phyloP scores from a whole-genome alignment of 495 filamentous ascomycete genomes.

The Neurospora sp. region DNA sequence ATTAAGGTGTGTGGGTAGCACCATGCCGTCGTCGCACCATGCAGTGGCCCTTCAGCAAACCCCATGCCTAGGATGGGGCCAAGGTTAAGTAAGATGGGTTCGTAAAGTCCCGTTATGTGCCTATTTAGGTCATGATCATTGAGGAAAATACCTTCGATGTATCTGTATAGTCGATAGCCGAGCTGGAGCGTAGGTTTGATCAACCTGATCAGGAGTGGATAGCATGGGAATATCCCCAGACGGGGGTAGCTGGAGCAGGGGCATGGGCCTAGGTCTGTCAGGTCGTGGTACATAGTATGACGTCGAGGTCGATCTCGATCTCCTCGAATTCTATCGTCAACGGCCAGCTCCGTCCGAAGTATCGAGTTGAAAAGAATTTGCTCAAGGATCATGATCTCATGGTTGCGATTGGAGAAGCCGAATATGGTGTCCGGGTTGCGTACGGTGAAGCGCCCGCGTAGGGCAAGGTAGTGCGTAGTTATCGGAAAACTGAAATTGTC shows the following conservation, averaged over 20 bases:
- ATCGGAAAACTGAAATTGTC: not conserved
- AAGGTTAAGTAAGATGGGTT: not conserved
- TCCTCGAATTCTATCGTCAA: not conserved
- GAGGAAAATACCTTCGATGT: not conserved
- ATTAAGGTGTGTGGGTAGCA: not conserved
- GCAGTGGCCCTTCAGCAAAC: not conserved
- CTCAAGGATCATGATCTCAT: not conserved
- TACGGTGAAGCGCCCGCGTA: not conserved
- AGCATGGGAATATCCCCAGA: not conserved
- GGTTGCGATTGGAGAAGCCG: not conserved
- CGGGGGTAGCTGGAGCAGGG: not conserved
- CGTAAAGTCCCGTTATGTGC: not conserved
- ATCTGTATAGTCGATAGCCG: not conserved
- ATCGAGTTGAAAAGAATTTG: not conserved
- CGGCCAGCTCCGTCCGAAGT: not conserved
- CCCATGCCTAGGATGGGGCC: not conserved
- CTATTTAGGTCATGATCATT: not conserved
- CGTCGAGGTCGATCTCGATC: not conserved
- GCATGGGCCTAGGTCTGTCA: not conserved
- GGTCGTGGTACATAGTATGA: not conserved
- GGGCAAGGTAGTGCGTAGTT: not conserved
- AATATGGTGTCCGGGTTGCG: not conserved
- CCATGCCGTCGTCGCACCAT: not conserved
- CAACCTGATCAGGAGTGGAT: not conserved
- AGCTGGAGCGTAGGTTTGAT: not conserved